These are phyloP conservation scores for Amylostereum chailletii DNA, from an alignment of 1,284 basidiomycete genomes.

Conservation along the genomic window DNA sequence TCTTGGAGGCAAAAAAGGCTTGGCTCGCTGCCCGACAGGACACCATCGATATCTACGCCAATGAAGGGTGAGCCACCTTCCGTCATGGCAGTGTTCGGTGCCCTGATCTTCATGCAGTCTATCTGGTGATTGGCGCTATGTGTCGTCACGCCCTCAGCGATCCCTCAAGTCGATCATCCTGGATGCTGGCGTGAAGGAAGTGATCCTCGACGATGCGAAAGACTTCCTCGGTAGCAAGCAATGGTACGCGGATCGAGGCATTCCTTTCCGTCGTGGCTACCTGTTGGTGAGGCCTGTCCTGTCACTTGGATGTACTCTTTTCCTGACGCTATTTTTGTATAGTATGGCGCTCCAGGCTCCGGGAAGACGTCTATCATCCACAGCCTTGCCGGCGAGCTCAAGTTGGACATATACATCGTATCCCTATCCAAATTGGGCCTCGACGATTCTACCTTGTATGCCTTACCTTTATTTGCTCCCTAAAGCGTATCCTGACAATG, in stretches of 20 bases:
- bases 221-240: constrained; percentile 57
- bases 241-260: constrained; percentile 63
- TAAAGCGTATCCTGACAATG: not conserved
- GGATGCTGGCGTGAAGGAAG: constrained; percentile 55
- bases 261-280: constrained; percentile 68
- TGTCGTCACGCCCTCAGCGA: constrained; percentile 54
- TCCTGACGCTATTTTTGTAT: constrained; percentile 1
- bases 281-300: constrained; percentile 33
- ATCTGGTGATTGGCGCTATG: constrained; percentile 41
- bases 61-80: constrained; percentile 29
- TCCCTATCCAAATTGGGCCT: constrained; percentile 64
- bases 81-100: not conserved
- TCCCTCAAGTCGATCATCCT: constrained; percentile 57
- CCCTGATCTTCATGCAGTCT: constrained; percentile 7
- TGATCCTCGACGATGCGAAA: constrained; percentile 54
- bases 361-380: constrained; percentile 74
- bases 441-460: constrained; percentile 52
- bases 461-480: not conserved
- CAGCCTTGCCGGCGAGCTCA: constrained; percentile 67
- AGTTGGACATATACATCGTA: constrained; percentile 66
- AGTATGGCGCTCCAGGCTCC: constrained; percentile 67
- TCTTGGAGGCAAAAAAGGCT: constrained; percentile 46
- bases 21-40: constrained; percentile 44
- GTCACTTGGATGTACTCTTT: not conserved
- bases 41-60: constrained; percentile 47